Conservation (phyloP, 352 stramenopile species). For the Phytophthora quininea region DNA sequence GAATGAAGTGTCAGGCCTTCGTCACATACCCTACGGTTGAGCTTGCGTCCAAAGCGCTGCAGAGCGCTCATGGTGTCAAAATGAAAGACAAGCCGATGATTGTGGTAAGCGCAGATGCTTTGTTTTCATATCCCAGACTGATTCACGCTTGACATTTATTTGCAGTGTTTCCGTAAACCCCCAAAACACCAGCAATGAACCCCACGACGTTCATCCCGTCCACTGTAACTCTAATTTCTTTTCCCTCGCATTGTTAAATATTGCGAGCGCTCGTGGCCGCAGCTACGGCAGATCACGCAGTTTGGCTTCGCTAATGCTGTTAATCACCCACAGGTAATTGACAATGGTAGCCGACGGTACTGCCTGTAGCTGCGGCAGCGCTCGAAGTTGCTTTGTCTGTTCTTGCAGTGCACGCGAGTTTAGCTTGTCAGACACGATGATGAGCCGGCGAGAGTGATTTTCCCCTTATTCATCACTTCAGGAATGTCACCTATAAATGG, state of each 20-base stretch:
- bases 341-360: slow-evolving; percentile 57
- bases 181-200: slow-evolving; percentile 22
- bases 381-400: slow-evolving; percentile 43
- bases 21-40: slow-evolving; percentile 65
- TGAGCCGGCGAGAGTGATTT: slow-evolving; percentile 54
- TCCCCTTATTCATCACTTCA: slow-evolving; percentile 56
- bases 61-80: slow-evolving; percentile 71
- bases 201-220: neutral
- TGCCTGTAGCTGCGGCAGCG: slow-evolving; percentile 47
- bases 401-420: slow-evolving; percentile 63
- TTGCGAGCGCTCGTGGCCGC: slow-evolving; percentile 10
- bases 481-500: slow-evolving; percentile 58
- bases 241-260: slow-evolving; percentile 30
- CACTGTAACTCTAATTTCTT: slow-evolving; percentile 11
- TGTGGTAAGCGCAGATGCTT: slow-evolving; percentile 56
- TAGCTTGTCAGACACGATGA: slow-evolving; percentile 80
- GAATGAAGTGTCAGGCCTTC: slow-evolving; percentile 90
- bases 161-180: slow-evolving; percentile 44
- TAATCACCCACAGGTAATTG: slow-evolving; percentile 88
- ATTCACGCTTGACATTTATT: slow-evolving; percentile 27
- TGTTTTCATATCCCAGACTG: slow-evolving; percentile 13
- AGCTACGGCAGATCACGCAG: slow-evolving; percentile 46
- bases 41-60: slow-evolving; percentile 54
- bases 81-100: slow-evolving; percentile 81
- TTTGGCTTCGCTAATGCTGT: slow-evolving; percentile 85